phyloP scores from a whole-genome alignment of 257 asterid species.

The Paulownia fortunei region DNA sequence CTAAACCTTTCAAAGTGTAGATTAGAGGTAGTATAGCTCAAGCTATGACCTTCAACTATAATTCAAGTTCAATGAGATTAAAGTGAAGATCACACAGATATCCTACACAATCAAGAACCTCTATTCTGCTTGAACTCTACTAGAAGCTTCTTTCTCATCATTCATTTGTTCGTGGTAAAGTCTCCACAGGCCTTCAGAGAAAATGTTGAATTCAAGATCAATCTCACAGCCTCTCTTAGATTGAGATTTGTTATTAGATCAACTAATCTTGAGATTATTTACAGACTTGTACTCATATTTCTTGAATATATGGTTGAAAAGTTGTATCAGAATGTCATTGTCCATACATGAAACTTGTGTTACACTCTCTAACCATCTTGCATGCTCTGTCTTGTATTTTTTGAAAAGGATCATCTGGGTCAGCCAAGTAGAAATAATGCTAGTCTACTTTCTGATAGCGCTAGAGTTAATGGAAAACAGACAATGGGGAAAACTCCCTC shows the following conservation, averaged over 20 bases:
- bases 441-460: constrained; percentile 39
- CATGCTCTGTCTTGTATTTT: constrained; percentile 20
- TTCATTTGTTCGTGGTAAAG: neutral
- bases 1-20: neutral
- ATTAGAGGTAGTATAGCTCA: neutral
- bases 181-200: neutral
- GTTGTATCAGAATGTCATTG: neutral
- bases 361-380: constrained; percentile 3
- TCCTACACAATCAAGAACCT: neutral
- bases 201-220: neutral
- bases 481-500: constrained; percentile 35
- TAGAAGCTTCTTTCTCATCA: neutral
- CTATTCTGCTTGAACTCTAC: neutral
- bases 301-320: constrained; percentile 5
- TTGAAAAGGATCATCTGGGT: constrained; percentile 42
- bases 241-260: neutral
- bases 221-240: constrained; percentile 1
- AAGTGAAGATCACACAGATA: neutral
- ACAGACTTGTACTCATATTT: neutral
- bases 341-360: neutral
- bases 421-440: constrained; percentile 43
- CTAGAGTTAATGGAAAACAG: constrained; percentile 45
- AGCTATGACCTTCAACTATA: neutral
- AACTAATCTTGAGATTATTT: neutral
- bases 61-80: constrained; percentile 1